Percentiles rank a stretch among this genome's conserved stretches.
Conservation (phyloP, 805 yeast genomes). For the Hanseniaspora taiwanica region DNA sequence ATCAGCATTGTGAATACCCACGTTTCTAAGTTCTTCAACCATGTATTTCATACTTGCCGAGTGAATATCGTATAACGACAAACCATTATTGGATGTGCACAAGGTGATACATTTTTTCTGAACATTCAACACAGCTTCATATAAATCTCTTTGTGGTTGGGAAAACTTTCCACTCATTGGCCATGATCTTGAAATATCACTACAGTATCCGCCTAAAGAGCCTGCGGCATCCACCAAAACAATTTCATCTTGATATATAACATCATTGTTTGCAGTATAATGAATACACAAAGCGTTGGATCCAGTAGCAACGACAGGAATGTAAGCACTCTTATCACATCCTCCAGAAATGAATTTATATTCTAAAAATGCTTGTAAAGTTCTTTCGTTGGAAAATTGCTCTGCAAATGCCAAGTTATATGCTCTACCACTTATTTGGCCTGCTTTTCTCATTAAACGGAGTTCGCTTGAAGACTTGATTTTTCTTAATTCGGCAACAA, state of each 20-base stretch:
- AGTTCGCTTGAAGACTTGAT: slow-evolving; percentile 70
- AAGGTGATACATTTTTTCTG: slow-evolving; percentile 63
- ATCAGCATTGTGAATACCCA: slow-evolving; percentile 41
- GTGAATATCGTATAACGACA: slow-evolving; percentile 65
- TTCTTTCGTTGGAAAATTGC: slow-evolving; percentile 57
- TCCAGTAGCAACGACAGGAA: slow-evolving; percentile 96
- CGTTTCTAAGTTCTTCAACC: slow-evolving; percentile 50
- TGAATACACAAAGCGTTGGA: slow-evolving; percentile 82
- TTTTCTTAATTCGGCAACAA: slow-evolving; percentile 32
- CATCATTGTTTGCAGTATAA: slow-evolving; percentile 83
- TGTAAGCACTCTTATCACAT: slow-evolving; percentile 78
- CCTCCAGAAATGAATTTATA: slow-evolving; percentile 77
- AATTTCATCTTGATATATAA: slow-evolving; percentile 61
- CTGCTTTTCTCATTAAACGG: slow-evolving; percentile 67
- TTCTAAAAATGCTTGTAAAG: slow-evolving; percentile 68
- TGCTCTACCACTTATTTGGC: slow-evolving; percentile 69
- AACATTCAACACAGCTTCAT: slow-evolving; percentile 76
- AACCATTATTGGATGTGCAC: slow-evolving; percentile 40
- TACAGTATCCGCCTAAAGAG: slow-evolving; percentile 80
- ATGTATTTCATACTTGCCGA: slow-evolving; percentile 47
- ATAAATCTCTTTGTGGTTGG: slow-evolving; percentile 70
- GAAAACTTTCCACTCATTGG: slow-evolving; percentile 70
- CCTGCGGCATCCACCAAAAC: slow-evolving; percentile 96
- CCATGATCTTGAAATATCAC: slow-evolving; percentile 96
- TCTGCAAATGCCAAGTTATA: slow-evolving; percentile 70